These are phyloP conservation scores for Dendrobium officinale DNA, from an alignment of 106 monocot species.

Conservation along the genomic window DNA sequence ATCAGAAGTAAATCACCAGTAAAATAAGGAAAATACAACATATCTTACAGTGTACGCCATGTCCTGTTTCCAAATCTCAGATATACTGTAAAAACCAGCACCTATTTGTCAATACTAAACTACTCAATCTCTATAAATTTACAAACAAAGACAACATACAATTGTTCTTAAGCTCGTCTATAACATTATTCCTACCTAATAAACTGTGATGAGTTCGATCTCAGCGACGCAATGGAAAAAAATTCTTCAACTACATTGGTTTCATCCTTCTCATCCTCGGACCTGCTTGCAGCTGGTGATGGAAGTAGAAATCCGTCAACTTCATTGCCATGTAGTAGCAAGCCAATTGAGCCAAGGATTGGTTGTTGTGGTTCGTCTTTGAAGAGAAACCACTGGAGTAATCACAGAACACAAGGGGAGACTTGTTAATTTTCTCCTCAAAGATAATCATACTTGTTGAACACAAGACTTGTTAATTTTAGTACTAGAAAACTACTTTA, in stretches of 20 bases:
- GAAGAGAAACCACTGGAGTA: constrained; percentile 82
- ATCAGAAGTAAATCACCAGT: too few species aligned
- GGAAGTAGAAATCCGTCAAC: constrained; percentile 71
- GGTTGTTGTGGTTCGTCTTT: constrained; percentile 36
- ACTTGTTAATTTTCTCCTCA: constrained; percentile 61
- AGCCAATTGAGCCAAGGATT: constrained; percentile 61
- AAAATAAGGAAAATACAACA: too few species aligned
- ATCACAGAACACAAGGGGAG: constrained; percentile 44
- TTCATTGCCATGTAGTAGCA: constrained; percentile 81
- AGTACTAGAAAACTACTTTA: too few species aligned
- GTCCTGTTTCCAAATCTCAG: too few species aligned
- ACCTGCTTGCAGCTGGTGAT: constrained; percentile 50
- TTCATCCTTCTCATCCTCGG: constrained; percentile 69
- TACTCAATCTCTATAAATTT: too few species aligned
- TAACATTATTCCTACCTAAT: constrained; percentile 15
- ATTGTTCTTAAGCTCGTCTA: too few species aligned
- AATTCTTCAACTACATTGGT: constrained; percentile 48
- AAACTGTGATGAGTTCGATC: constrained; percentile 51
- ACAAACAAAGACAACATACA: too few species aligned
- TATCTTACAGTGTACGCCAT: too few species aligned
- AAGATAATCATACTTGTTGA: constrained; percentile 83
- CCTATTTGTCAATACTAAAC: too few species aligned
- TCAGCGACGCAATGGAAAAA: constrained; percentile 59
- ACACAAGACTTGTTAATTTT: constrained; percentile 23
- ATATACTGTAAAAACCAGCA: too few species aligned